Conservation (phyloP, 2,329 filamentous ascomycete genomes). For the Botrytis galanthina region DNA sequence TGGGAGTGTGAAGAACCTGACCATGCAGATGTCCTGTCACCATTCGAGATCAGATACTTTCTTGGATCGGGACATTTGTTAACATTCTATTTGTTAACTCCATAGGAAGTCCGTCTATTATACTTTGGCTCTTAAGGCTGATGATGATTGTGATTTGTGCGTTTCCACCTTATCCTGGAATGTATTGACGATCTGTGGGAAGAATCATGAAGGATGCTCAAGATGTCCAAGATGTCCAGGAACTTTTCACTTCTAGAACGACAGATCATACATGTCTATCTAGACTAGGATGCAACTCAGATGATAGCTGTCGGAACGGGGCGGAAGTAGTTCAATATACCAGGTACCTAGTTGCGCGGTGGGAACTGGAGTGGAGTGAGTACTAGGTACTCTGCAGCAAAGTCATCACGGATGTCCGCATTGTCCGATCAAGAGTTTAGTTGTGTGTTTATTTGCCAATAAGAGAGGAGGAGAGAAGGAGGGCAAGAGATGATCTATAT, state of each 20-base stretch:
- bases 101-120: background rate
- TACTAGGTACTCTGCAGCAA: background rate
- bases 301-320: background rate
- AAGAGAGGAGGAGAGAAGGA: too few species aligned
- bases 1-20: background rate
- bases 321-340: background rate
- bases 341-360: background rate
- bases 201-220: background rate
- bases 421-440: background rate
- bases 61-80: background rate
- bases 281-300: background rate
- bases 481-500: background rate
- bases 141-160: background rate
- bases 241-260: slow-evolving; percentile 2
- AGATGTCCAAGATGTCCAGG: background rate
- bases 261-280: background rate
- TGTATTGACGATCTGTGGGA: background rate
- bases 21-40: background rate
- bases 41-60: background rate
- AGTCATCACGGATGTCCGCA: background rate
- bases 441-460: background rate
- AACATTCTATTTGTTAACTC: background rate
- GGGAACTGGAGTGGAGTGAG: background rate
- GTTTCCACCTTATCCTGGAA: background rate
- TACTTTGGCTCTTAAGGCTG: background rate